A percentile compares a stretch with the other conserved stretches of the same genome.
Evolutionary conservation across 108 stramenopile species (phyloP).

Genomic region (Pseudonitzschia pungens): DNA sequence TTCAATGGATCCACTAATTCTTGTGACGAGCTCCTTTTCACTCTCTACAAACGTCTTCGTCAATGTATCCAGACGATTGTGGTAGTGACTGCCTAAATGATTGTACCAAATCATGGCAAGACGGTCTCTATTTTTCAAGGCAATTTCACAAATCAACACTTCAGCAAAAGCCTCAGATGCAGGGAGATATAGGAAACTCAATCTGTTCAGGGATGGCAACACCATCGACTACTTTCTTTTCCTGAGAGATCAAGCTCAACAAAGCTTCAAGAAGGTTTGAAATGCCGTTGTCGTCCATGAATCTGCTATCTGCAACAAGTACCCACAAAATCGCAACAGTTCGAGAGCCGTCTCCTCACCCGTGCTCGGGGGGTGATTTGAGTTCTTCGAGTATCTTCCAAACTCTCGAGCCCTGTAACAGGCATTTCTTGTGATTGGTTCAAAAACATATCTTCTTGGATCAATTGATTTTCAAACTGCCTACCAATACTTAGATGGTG

Average conservation of each 20-base stretch:
- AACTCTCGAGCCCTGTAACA: constrained; percentile 78
- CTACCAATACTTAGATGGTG: constrained; percentile 44
- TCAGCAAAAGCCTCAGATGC: constrained; percentile 87
- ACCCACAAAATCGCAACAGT: constrained; percentile 60
- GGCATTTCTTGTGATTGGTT: constrained; percentile 51
- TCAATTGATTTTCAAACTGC: constrained; percentile 69
- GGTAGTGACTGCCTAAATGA: constrained; percentile 61
- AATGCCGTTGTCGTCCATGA: constrained; percentile 61
- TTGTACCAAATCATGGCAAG: constrained; percentile 65
- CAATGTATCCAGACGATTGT: constrained; percentile 40
- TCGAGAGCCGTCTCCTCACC: constrained; percentile 67
- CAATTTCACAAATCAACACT: constrained; percentile 80
- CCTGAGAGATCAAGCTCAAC: constrained; percentile 47
- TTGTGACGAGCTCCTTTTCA: constrained; percentile 11
- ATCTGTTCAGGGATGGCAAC: neutral
- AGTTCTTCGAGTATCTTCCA: constrained; percentile 50
- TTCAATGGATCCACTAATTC: constrained; percentile 66
- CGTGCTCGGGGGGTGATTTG: constrained; percentile 56
- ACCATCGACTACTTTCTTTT: neutral
- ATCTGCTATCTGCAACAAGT: constrained; percentile 74
- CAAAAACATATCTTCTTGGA: constrained; percentile 57
- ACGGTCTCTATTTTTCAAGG: constrained; percentile 78
- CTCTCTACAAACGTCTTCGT: constrained; percentile 16
- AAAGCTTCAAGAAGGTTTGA: constrained; percentile 56
- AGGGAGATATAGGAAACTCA: constrained; percentile 60